Base-by-base conservation (phyloP, 306 rosid genomes). In the Lathyrus oleraceus region DNA sequence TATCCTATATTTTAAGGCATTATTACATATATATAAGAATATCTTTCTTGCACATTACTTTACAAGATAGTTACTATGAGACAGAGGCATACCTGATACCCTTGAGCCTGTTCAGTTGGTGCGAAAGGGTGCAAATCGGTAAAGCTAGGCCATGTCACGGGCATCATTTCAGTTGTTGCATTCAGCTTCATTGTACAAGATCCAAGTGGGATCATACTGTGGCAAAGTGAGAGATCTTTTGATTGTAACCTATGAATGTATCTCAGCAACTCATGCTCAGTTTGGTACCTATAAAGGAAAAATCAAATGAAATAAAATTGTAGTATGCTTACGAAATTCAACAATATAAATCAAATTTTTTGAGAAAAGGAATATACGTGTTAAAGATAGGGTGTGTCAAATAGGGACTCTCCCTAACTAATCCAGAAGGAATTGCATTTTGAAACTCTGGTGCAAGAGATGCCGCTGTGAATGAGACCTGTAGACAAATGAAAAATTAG, bases 141-240 rank as follows among this genome's bases (percentile, higher is more conserved):
- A 70, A 95, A 91, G 81, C 21, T 68, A 36, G 99, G 97, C 95
- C 95, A 95, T 48, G 99, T 95, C 52, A 95, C 97, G 15, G 99
- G 99, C 95, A 95, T 91, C 99, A 95, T 95, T 76, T 95, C 99
- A 28, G 96, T 83, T 10, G 99, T 94, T 54, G 99, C 99, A 21
- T 94, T 94, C 67, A 95, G 81, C 79, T 95, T 95, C 99, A 95
- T 95, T 10, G 99, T 95, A 71, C 99, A 95, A 20, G 99, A 95
- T 67, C 99, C 99, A 64, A 95, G 73, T 19, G 99, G 99, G 65
- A 95, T 95, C 99, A 95, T 95, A 76, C 99, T 95, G 89, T 95
- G 99, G 83, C 93, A 86, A 1, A 95, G 88, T 0, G 99, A 95
- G 16, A 95, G 96, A 81, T 95, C 99, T 75, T 91, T 95, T 3